phyloP scores from a whole-genome alignment of 306 rosid species.

The Abrus pulchellus region DNA sequence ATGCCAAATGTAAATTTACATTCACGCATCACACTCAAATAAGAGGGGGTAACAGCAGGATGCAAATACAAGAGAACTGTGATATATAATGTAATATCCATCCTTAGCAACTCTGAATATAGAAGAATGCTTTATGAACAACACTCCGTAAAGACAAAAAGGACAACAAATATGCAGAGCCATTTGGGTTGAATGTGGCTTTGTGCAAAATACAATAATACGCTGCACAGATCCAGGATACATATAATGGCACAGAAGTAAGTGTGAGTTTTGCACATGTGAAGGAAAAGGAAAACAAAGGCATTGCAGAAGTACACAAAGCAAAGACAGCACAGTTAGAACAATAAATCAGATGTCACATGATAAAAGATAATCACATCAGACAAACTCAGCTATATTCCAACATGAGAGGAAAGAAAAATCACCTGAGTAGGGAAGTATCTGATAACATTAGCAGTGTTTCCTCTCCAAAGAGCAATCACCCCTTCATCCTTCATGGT shows the following conservation, averaged over 20 bases:
- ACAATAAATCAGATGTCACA: constrained; percentile 15
- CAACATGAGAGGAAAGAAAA: constrained; percentile 29
- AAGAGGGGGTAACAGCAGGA: not conserved
- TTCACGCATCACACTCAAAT: not conserved
- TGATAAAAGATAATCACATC: not conserved
- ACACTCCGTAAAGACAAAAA: not conserved
- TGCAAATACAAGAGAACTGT: not conserved
- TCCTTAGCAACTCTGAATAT: not conserved
- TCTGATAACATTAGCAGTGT: constrained; percentile 87
- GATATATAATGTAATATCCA: not conserved
- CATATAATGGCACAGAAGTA: not conserved
- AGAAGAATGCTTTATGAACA: constrained; percentile 1
- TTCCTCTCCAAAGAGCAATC: constrained; percentile 81
- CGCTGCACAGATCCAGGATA: not conserved
- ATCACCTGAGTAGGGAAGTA: constrained; percentile 85
- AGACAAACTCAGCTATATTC: not conserved
- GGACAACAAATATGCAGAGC: constrained; percentile 7
- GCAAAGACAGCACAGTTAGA: not conserved
- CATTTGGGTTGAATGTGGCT: not conserved
- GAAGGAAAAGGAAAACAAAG: not conserved
- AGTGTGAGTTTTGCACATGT: not conserved
- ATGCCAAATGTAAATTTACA: not conserved
- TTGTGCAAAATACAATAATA: not conserved
- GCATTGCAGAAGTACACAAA: not conserved
- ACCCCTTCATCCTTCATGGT: constrained; percentile 80